Evolutionary conservation across 75 land plant species (phyloP), one percentile per base, ranked within the genome.

Genomic region (Picea glauca): DNA sequence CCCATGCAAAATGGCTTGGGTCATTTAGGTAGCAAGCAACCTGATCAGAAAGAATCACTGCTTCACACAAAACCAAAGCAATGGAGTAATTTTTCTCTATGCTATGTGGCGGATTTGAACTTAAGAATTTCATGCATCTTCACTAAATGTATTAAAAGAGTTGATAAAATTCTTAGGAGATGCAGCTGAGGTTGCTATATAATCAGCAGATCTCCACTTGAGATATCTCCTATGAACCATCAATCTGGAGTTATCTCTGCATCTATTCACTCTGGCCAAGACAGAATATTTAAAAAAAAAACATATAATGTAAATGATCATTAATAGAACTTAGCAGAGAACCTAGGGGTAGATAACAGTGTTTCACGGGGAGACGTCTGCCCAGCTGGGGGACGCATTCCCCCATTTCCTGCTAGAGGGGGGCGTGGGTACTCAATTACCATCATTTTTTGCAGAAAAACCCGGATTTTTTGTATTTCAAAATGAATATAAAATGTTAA

Each of bases 161-260:
- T 15, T 31, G 4, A 33, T 65, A 65, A 33, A 65, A 2, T 65
- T 70, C 46, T 70, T 20, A 11, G 11, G 23, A 70, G n/a, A 43
- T n/a, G 74, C 13, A 12, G 9, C 43, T 43, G 54, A 20, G 54
- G 23, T 70, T 26, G 1, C 26, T 2, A 40, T 43, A 17, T 43
- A 70, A 70, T 70, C 26, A 70, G 40, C 17, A 70, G 18, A 70
- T 43, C 18, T 70, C 74, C 54, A 43, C 11, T 7, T 70, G 74
- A 40, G 46, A 40, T 70, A 18, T 43, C 26, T 43, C 26, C 26
- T 70, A 13, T 40, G 50, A 43, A n/a, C 40, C n/a, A 40, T 70
- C 73, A 43, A 70, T 20, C n/a, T 50, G 9, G 4, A 70, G 21
- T 43, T 23, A 43, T 9, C 50, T 40, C 13, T 15, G 18, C 54